A percentile compares a stretch with the other conserved stretches of the same genome.
phyloP scores from a whole-genome alignment of 192 early-diverging fungal species.

The Rhizophlyctis rosea region DNA sequence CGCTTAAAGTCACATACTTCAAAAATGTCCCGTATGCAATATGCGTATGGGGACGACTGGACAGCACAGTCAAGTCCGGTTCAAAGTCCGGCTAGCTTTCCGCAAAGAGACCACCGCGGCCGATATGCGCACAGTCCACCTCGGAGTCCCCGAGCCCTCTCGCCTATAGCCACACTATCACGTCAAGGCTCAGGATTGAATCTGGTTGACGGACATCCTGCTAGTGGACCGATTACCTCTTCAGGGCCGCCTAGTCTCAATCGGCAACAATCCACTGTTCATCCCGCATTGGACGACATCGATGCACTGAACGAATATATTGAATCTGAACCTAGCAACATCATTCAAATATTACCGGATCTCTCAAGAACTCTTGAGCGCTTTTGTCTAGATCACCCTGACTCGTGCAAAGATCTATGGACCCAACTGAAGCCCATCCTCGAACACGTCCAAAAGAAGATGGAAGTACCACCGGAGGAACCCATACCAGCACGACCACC shows the following conservation, averaged over 20 bases:
- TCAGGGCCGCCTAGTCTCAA: not conserved
- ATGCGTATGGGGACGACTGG: no score
- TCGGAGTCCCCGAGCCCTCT: not conserved
- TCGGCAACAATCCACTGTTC: slow-evolving; percentile 19
- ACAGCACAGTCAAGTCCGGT: no score
- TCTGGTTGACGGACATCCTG: not conserved
- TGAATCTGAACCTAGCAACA: slow-evolving; percentile 20
- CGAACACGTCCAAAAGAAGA: not conserved
- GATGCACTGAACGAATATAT: slow-evolving; percentile 28
- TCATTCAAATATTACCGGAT: slow-evolving; percentile 24
- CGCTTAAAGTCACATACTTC: no score
- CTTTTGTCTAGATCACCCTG: slow-evolving; percentile 16
- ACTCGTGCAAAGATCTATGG: slow-evolving; percentile 17
- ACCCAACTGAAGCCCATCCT: slow-evolving; percentile 10
- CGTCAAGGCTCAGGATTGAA: not conserved
- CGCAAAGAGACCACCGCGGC: not conserved
- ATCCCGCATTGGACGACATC: slow-evolving; percentile 24
- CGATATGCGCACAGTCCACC: not conserved
- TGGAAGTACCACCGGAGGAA: not conserved
- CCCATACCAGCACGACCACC: slow-evolving; percentile 10
- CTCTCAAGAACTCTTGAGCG: not conserved
- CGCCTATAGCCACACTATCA: not conserved
- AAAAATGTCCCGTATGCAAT: no score
- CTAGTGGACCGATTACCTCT: not conserved
- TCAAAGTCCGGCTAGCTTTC: no score